Percentiles rank a stretch among this genome's conserved stretches.
phyloP scores from a whole-genome alignment of 2,329 filamentous ascomycete species.

The Fusarium nelsonii region DNA sequence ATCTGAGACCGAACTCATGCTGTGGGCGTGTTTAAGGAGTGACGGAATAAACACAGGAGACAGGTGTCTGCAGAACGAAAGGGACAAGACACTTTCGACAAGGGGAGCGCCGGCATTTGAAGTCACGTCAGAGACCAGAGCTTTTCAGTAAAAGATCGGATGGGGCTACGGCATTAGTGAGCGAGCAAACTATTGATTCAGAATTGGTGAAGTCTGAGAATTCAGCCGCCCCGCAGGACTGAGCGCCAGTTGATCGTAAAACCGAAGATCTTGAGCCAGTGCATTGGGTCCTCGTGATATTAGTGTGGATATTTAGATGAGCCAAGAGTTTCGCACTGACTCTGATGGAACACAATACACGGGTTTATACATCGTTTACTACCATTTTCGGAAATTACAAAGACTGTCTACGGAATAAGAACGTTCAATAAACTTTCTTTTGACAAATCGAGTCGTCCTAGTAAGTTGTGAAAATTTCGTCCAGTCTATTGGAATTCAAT shows the following conservation, averaged over 20 bases:
- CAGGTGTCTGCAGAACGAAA: neutral
- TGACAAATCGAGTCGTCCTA: too few relatives aligned
- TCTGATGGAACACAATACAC: too few relatives aligned
- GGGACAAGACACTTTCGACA: neutral
- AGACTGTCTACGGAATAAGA: too few relatives aligned
- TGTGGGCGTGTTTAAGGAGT: neutral
- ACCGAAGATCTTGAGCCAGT: neutral
- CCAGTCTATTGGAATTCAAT: neutral
- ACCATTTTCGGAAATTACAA: too few relatives aligned
- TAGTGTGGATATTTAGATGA: neutral
- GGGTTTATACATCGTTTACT: accelerated
- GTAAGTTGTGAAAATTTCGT: too few relatives aligned
- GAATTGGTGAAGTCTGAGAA: neutral
- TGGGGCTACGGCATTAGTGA: too few relatives aligned
- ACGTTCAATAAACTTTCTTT: too few relatives aligned
- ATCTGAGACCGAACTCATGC: neutral
- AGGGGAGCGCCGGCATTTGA: neutral
- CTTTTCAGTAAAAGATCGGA: neutral
- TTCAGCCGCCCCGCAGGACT: neutral
- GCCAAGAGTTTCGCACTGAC: neutral
- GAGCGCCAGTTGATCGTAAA: neutral
- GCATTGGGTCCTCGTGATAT: neutral
- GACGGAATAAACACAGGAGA: neutral
- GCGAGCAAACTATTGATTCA: neutral
- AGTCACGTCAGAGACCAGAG: neutral